These are phyloP conservation scores for Ophiocordyceps australis DNA, from an alignment of 2,329 filamentous ascomycete species.

Conservation along the genomic window DNA sequence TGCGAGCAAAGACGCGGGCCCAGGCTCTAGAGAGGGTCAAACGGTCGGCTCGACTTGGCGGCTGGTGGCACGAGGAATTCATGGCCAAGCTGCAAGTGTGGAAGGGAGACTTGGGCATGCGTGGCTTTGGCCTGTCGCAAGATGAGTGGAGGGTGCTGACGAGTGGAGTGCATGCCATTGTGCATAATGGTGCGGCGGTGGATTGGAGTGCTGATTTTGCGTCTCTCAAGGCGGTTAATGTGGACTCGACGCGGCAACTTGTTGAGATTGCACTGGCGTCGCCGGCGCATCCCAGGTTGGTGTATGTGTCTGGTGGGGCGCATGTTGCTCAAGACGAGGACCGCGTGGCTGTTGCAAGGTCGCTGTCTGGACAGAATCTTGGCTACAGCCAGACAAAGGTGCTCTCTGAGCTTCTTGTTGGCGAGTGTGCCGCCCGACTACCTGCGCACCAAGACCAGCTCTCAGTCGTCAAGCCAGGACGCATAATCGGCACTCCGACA, in stretches of 20 bases:
- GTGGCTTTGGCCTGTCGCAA: slow-evolving; percentile 1
- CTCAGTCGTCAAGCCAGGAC: slow-evolving; percentile 5
- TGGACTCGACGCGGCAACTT: slow-evolving; percentile 19
- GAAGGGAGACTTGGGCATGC: slow-evolving; percentile 3
- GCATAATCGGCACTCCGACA: slow-evolving; percentile 4
- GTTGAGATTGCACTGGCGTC: slow-evolving; percentile 4
- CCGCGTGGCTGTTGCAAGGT: not conserved
- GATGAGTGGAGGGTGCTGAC: slow-evolving; percentile 42
- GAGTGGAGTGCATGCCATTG: slow-evolving; percentile 54
- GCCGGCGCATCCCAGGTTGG: slow-evolving; percentile 4
- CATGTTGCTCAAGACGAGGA: slow-evolving; percentile 1
- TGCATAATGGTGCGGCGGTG: slow-evolving; percentile 67
- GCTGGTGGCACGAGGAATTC: slow-evolving; percentile 4
- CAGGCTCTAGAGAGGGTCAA: slow-evolving; percentile 45
- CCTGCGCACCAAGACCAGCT: slow-evolving; percentile 3
- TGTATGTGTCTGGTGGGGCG: slow-evolving; percentile 8
- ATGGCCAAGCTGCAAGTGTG: slow-evolving; percentile 4
- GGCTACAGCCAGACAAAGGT: not conserved
- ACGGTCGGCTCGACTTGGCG: slow-evolving; percentile 2
- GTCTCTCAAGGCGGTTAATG: slow-evolving; percentile 54
- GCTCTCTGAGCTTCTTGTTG: slow-evolving; percentile 4
- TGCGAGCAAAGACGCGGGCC: slow-evolving; percentile 44
- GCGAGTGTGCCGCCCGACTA: slow-evolving; percentile 1
- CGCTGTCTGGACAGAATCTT: not conserved
- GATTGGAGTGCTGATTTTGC: slow-evolving; percentile 72